Evolutionary conservation across 2,329 filamentous ascomycete species (phyloP).

Genomic region (Parastagonospora nodorum): DNA sequence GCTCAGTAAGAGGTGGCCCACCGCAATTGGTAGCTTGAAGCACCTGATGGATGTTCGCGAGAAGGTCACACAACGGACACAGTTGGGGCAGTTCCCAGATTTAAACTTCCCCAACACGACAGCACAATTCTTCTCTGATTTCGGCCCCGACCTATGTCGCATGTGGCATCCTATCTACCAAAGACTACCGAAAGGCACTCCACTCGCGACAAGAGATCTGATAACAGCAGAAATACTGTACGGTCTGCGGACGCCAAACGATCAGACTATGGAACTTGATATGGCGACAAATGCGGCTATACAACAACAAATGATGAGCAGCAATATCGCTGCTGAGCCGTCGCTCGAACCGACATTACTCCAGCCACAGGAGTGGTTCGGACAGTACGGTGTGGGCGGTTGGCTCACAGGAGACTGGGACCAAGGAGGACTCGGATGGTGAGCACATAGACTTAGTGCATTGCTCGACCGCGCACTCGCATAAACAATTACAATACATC

Average conservation of each 20-base stretch:
- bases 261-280: slow-evolving; percentile 26
- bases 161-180: slow-evolving; percentile 35
- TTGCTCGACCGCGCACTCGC: no score
- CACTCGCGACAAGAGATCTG: slow-evolving; percentile 29
- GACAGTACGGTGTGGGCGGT: slow-evolving; percentile 36
- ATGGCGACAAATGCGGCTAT: slow-evolving; percentile 12
- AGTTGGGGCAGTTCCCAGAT: slow-evolving; percentile 34
- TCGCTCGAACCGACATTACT: slow-evolving; percentile 33
- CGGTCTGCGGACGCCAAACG: slow-evolving; percentile 31
- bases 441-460: neutral
- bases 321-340: slow-evolving; percentile 13
- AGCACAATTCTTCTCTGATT: slow-evolving; percentile 37
- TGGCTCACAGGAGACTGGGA: slow-evolving; percentile 44
- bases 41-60: slow-evolving; percentile 40
- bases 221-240: slow-evolving; percentile 41
- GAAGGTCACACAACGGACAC: slow-evolving; percentile 32
- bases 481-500: no score
- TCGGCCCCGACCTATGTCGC: slow-evolving; percentile 40
- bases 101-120: slow-evolving; percentile 30
- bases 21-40: slow-evolving; percentile 37
- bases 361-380: slow-evolving; percentile 38
- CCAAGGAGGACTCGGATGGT: slow-evolving; percentile 31
- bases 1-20: slow-evolving; percentile 39
- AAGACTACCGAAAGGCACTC: slow-evolving; percentile 20
- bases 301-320: slow-evolving; percentile 23